These are phyloP conservation scores for Eleusine indica DNA, from an alignment of 176 grass and related monocot genomes.

Conservation along the genomic window DNA sequence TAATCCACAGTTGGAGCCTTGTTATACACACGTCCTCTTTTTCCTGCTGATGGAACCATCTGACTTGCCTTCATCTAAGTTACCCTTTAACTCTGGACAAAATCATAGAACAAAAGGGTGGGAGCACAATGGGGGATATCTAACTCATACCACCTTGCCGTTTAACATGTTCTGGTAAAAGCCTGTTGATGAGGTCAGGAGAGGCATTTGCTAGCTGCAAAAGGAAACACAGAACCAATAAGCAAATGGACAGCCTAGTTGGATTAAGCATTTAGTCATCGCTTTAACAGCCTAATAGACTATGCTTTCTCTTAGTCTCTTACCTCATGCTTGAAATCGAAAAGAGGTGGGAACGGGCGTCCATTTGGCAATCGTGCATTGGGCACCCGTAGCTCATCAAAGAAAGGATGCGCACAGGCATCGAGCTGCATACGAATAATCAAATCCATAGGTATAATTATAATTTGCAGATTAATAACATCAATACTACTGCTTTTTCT, in stretches of 20 bases:
- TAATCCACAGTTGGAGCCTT: no score
- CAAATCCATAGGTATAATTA: constrained; percentile 24
- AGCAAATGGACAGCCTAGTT: constrained; percentile 29
- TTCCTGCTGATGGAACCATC: no score
- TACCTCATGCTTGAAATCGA: constrained; percentile 97
- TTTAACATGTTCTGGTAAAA: constrained; percentile 74
- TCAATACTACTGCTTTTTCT: background rate
- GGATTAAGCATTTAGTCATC: background rate
- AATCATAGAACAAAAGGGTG: no score
- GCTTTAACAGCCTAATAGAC: background rate
- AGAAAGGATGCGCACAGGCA: constrained; percentile 95
- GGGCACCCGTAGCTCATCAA: constrained; percentile 74
- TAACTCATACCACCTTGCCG: constrained; percentile 51
- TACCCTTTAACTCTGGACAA: no score
- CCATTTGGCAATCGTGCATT: constrained; percentile 84
- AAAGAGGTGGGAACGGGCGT: constrained; percentile 75
- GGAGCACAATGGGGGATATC: no score
- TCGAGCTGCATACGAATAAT: constrained; percentile 71
- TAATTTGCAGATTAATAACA: constrained; percentile 12
- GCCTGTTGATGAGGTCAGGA: constrained; percentile 69
- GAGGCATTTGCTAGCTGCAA: constrained; percentile 73
- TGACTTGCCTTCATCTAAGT: no score
- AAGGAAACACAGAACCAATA: constrained; percentile 29
- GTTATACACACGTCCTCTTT: no score
- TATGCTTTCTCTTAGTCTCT: background rate